Evolutionary conservation across 495 filamentous ascomycete species (phyloP).

Genomic region (Parathielavia hyrcaniae): DNA sequence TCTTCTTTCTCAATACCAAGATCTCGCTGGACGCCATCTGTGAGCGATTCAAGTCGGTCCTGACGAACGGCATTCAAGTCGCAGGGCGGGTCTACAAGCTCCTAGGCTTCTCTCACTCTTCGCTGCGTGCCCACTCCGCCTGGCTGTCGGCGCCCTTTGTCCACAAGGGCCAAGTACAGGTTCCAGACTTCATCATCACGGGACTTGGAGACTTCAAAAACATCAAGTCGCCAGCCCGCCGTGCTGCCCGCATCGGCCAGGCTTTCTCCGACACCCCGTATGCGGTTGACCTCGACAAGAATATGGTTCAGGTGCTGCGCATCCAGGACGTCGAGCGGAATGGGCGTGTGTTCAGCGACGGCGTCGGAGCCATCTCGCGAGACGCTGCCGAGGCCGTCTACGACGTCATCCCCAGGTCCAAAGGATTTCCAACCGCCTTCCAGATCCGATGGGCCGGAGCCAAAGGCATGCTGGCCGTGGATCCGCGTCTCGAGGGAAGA

Average conservation of each 20-base stretch:
- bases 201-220: constrained; percentile 58
- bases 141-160: constrained; percentile 72
- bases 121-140: constrained; percentile 57
- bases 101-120: constrained; percentile 77
- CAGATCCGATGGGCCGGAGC: constrained; percentile 67
- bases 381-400: constrained; percentile 50
- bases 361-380: constrained; percentile 64
- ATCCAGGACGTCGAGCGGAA: constrained; percentile 42
- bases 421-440: constrained; percentile 52
- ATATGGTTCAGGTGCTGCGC: constrained; percentile 28
- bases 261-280: constrained; percentile 72
- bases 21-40: constrained; percentile 52
- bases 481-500: constrained; percentile 49
- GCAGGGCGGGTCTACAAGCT: constrained; percentile 60
- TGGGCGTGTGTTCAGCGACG: constrained; percentile 66
- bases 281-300: constrained; percentile 37
- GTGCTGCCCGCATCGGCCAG: constrained; percentile 77
- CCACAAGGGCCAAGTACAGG: constrained; percentile 38
- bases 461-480: constrained; percentile 69
- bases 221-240: constrained; percentile 63
- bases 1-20: constrained; percentile 52
- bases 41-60: constrained; percentile 53
- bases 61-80: constrained; percentile 53
- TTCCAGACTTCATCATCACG: constrained; percentile 49
- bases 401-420: constrained; percentile 37